These are phyloP conservation scores for Yarrowia yakushimensis DNA, from an alignment of 805 yeast genomes.

Conservation along the genomic window DNA sequence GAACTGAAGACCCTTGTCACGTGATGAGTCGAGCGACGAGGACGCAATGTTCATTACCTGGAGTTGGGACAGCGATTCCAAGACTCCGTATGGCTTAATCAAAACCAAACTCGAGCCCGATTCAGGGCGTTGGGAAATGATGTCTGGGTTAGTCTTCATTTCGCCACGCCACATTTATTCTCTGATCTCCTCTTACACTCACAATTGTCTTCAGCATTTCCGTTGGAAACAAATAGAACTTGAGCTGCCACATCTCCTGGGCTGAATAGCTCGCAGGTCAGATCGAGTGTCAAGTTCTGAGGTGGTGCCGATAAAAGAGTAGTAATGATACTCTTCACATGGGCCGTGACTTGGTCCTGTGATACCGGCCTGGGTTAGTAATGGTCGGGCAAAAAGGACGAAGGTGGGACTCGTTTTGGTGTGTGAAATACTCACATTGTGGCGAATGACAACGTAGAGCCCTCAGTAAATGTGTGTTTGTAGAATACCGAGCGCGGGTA, in stretches of 20 bases:
- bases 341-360: conserved; percentile 13
- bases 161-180: not conserved
- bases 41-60: conserved; percentile 24
- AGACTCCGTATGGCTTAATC: conserved; percentile 27
- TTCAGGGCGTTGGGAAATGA: not conserved
- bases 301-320: conserved; percentile 10
- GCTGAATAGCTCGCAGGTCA: not conserved
- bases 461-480: conserved; percentile 2
- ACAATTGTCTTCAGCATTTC: conserved; percentile 9
- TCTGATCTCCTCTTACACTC: not conserved
- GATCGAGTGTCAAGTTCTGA: not conserved
- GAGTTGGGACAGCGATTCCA: conserved; percentile 13
- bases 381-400: too few species aligned
- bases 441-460: not conserved
- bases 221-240: not conserved
- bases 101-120: conserved; percentile 15
- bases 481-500: conserved; percentile 2
- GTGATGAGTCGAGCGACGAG: conserved; percentile 20
- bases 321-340: conserved; percentile 7
- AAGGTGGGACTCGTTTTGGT: not conserved
- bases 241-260: conserved; percentile 6
- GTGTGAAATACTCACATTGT: conserved; percentile 2
- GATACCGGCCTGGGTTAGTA: conserved; percentile 21
- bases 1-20: conserved; percentile 39
- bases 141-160: not conserved